phyloP scores from a whole-genome alignment of 2,329 filamentous ascomycete genomes.

The Basipetospora chlamydospora region DNA sequence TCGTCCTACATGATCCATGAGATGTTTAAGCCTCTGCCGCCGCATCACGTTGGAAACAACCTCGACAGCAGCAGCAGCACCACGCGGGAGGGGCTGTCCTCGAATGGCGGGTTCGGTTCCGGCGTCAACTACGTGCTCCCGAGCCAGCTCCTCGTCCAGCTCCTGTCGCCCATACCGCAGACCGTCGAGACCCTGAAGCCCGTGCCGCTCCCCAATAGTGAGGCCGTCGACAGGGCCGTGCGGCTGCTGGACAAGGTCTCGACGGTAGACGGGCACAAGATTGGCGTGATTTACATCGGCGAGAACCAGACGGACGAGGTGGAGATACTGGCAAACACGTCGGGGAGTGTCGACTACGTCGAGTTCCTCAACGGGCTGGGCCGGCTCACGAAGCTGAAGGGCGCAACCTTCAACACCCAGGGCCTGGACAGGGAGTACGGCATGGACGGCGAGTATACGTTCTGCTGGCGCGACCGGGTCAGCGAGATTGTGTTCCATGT shows the following conservation, averaged over 20 bases:
- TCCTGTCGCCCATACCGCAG: conserved; percentile 49
- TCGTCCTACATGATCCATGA: conserved; percentile 45
- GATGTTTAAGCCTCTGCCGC: conserved; percentile 41
- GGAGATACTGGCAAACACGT: conserved; percentile 76
- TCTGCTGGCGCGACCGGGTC: conserved; percentile 88
- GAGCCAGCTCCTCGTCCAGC: conserved; percentile 57
- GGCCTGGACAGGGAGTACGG: conserved; percentile 69
- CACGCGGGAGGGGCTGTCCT: neutral
- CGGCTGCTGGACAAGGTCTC: conserved; percentile 73
- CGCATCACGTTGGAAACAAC: conserved; percentile 34
- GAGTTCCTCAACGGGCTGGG: conserved; percentile 73
- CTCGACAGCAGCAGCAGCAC: conserved; percentile 11
- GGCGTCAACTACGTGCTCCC: conserved; percentile 45
- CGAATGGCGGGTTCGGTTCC: conserved; percentile 24
- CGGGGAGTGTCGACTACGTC: conserved; percentile 76
- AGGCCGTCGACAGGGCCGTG: conserved; percentile 59
- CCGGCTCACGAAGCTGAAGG: conserved; percentile 65
- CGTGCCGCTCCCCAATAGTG: conserved; percentile 58
- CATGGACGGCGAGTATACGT: conserved; percentile 73
- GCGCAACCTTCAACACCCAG: conserved; percentile 81
- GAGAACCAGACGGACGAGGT: conserved; percentile 70
- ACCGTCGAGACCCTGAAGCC: conserved; percentile 47
- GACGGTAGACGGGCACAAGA: conserved; percentile 87
- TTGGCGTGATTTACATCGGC: conserved; percentile 86
- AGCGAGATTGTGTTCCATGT: conserved; percentile 94